A percentile compares a stretch with the other conserved stretches of the same genome.
Conservation (phyloP, 208 protist species). For the Polymyxa betae region DNA sequence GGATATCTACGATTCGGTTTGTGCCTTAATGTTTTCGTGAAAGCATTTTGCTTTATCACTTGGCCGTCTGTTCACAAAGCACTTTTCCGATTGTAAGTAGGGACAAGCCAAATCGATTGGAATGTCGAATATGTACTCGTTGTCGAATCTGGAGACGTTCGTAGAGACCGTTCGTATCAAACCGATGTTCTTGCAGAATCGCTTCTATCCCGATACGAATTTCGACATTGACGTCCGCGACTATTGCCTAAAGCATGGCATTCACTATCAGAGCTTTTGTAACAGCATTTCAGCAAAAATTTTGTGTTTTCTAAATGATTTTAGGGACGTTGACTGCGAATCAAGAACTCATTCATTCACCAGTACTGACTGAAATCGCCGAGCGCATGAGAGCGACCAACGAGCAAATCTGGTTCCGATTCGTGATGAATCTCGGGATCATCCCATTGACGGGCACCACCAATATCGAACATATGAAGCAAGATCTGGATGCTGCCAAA, state of each 20-base stretch:
- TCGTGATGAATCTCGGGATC: slow-evolving; percentile 44
- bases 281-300: too few relatives aligned
- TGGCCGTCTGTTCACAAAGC: too few relatives aligned
- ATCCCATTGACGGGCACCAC: slow-evolving; percentile 54
- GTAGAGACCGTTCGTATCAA: slow-evolving; percentile 42
- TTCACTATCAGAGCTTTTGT: slow-evolving; percentile 61
- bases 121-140: slow-evolving; percentile 55
- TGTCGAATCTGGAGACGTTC: not conserved
- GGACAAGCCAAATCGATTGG: slow-evolving; percentile 24
- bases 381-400: not conserved
- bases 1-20: slow-evolving; percentile 2
- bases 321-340: slow-evolving; percentile 60
- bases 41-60: too few relatives aligned
- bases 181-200: slow-evolving; percentile 58
- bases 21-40: too few relatives aligned
- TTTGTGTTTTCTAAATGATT: too few relatives aligned
- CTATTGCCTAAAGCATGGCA: slow-evolving; percentile 46
- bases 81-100: too few relatives aligned
- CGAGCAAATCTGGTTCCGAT: slow-evolving; percentile 54
- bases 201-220: slow-evolving; percentile 59
- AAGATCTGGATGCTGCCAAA: slow-evolving; percentile 48
- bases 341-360: not conserved
- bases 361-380: not conserved
- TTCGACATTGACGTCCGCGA: slow-evolving; percentile 57
- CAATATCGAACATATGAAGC: slow-evolving; percentile 49